Evolutionary conservation across 1,139 yeast species (phyloP), one percentile per base, ranked within the genome.

Genomic region (Pichia sp.): DNA sequence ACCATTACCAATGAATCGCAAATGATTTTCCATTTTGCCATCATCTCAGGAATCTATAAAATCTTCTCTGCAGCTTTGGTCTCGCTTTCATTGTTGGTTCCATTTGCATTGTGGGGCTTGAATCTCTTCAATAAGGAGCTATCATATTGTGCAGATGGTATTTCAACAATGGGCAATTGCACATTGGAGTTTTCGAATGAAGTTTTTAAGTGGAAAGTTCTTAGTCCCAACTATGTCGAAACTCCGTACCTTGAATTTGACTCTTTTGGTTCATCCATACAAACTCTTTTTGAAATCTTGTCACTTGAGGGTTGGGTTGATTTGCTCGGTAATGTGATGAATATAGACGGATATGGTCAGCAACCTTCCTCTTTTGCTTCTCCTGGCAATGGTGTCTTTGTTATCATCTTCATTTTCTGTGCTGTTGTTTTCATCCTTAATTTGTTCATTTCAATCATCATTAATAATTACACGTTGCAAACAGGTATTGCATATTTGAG

Each of bases 251-350:
- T 84, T 33, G 70, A 81, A 41, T 78, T 85, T 56, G 78, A 88
- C 51, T 57, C 65, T 15, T 87, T 86, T 58, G 60, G 74, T 1
- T 66, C 72, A 13, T 69, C 96, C 0, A 65, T 91, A 31, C 65
- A 80, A 13, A 66, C 91, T 0, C 63, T 86, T 28, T 88, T 82
- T 56, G 91, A 87, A 51, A 82, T 88, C 37, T 71, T 87, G 18
- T 86, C 96, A 0, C 65, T 88, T 34, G 97, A 91, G 63, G 98
- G 97, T 9, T 91, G 98, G 97, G 74, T 72, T 0, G 96, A 88
- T 55, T 66, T 88, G 19, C 59, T 88, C 34, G 49, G 64, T 24
- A 72, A 83, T 41, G 70, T 84, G 12, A 81, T 84, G 75, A 70
- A 74, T 31, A 79, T 85, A 38, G 77, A 93, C 0, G 93, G 88